Evolutionary conservation across 495 filamentous ascomycete genomes (phyloP), one percentile per base, ranked within the genome.

Genomic region (Lepidopterella palustris): DNA sequence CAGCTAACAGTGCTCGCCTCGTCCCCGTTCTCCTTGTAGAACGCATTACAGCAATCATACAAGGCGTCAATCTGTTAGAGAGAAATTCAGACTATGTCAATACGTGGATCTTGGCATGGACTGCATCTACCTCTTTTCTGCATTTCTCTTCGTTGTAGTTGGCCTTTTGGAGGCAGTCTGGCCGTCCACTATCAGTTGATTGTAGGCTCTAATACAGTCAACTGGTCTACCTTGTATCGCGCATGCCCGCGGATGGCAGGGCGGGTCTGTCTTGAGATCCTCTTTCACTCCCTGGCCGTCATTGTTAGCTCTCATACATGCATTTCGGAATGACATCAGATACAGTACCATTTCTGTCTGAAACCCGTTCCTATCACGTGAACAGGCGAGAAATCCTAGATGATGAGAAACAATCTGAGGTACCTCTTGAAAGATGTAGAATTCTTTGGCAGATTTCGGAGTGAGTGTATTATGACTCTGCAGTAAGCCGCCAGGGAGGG

Each of bases 1-100:
- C 93, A 99, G 76, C 89, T 92, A 10, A 82, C 82, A 1, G 84
- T 87, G 28, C 80, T 82, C 11, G 89, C 90, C 18, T 82, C 74
- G 45, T 96, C 88, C 5, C 95, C 92, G 53, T 86, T 80, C 53
- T 80, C 78, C 69, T 85, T 73, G 74, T 99, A 97, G 73, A 99
- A 95, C 28, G 80, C 77, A 62, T 90, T 85, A 73, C 93, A 99
- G 71, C 93, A 99, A 68, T 93, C 86, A 71, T 97, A 99, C 23
- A 99, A 76, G n/a, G 90, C 88, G 70, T 96, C 87, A 49, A 99
- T 82, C 65, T 93, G 50, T 5, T 23, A 28, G 5, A 26, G 25
- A 60, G 26, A 20, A 21, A n/a, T 10, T 21, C 24, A 54, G 25
- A 26, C 26, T 39, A 25, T 54, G 51, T 10, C 10, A 13, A n/a